Evolutionary conservation across 2,329 filamentous ascomycete genomes (phyloP).

Genomic region (Neofusicoccum umdonicola): DNA sequence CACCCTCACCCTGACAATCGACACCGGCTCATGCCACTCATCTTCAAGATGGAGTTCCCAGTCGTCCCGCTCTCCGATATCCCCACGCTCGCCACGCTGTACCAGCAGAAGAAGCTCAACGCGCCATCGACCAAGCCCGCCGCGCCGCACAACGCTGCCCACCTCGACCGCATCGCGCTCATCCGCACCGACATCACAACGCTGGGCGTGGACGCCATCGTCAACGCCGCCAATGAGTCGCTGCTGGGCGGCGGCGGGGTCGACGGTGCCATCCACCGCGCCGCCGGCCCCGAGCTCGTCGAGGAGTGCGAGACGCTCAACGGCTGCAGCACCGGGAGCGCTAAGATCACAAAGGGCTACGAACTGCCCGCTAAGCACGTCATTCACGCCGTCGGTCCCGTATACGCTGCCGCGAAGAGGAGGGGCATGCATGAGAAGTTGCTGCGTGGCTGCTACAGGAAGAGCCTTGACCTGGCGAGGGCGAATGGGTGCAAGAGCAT

Average conservation of each 20-base stretch:
- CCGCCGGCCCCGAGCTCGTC: conserved; percentile 68
- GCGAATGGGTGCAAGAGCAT: conserved; percentile 65
- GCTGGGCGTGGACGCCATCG: conserved; percentile 75
- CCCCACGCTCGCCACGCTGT: conserved; percentile 64
- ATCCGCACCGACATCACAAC: conserved; percentile 78
- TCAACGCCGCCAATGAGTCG: conserved; percentile 83
- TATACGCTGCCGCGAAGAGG: conserved; percentile 56
- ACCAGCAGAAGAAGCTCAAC: conserved; percentile 45
- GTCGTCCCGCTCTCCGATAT: conserved; percentile 53
- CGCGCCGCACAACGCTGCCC: conserved; percentile 43
- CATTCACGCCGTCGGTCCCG: conserved; percentile 87
- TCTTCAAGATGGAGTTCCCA: conserved; percentile 6
- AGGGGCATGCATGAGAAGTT: conserved; percentile 41
- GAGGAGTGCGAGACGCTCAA: conserved; percentile 68
- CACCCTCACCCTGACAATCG: not conserved
- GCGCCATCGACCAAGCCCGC: conserved; percentile 19
- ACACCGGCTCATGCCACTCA: not conserved
- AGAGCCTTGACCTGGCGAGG: conserved; percentile 69
- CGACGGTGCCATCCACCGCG: conserved; percentile 71
- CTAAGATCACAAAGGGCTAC: conserved; percentile 81
- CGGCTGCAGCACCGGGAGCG: conserved; percentile 74
- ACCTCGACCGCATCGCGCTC: conserved; percentile 71
- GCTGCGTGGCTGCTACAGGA: conserved; percentile 66
- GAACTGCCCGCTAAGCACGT: conserved; percentile 72
- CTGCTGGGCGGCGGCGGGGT: conserved; percentile 89